Evolutionary conservation across 371 early-diverging fungal genomes (phyloP).

Genomic region (Mortierella sp.): DNA sequence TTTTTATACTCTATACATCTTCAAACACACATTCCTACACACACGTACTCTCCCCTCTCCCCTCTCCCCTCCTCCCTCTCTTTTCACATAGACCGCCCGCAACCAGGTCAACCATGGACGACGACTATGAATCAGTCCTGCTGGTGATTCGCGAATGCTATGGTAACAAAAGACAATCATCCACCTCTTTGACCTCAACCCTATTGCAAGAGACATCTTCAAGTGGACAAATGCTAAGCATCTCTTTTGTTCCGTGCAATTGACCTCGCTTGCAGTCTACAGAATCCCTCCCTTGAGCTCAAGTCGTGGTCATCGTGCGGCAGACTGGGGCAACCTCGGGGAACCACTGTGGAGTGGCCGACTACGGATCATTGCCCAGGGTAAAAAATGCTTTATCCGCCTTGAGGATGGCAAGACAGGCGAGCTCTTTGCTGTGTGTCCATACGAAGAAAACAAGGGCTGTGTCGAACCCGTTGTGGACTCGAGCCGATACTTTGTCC

Average conservation of each 20-base stretch:
- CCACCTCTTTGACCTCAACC: not conserved
- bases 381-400: slow-evolving; percentile 77
- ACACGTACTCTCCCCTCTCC: no score
- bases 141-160: slow-evolving; percentile 85
- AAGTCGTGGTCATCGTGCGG: slow-evolving; percentile 79
- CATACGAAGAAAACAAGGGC: slow-evolving; percentile 76
- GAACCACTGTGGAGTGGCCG: slow-evolving; percentile 87
- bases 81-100: no score
- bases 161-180: slow-evolving; percentile 53
- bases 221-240: not conserved
- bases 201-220: not conserved
- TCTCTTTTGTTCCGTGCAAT: not conserved
- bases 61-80: no score
- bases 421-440: slow-evolving; percentile 88
- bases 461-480: slow-evolving; percentile 91
- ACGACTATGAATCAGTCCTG: slow-evolving; percentile 83
- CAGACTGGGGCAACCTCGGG: slow-evolving; percentile 87
- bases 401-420: slow-evolving; percentile 85
- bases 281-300: slow-evolving; percentile 83
- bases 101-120: slow-evolving; percentile 29
- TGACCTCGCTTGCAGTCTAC: slow-evolving; percentile 62
- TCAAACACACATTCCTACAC: no score
- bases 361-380: slow-evolving; percentile 77
- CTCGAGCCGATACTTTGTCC: slow-evolving; percentile 93
- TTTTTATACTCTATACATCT: no score